Evolutionary conservation across 129 eudicot species (phyloP).

Genomic region (Flaveria trinervia): DNA sequence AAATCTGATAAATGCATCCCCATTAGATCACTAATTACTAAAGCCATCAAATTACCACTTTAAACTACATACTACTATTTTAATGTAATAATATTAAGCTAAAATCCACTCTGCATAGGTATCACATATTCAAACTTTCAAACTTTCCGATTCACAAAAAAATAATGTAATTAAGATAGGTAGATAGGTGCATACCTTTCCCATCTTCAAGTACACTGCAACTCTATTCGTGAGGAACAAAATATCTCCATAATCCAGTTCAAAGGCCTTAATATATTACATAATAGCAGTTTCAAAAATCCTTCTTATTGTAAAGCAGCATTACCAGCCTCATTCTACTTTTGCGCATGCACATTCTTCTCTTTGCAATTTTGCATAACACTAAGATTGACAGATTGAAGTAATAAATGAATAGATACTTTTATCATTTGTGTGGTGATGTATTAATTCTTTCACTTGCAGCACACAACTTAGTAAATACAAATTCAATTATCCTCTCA

Average conservation of each 20-base stretch:
- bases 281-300: slow-evolving; percentile 74
- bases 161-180: neutral
- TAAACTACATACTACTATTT: neutral
- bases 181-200: slow-evolving; percentile 53
- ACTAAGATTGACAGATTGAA: too few relatives aligned
- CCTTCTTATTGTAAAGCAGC: slow-evolving; percentile 96
- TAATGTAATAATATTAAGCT: neutral
- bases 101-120: neutral
- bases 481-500: too few relatives aligned
- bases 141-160: neutral
- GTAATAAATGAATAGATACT: too few relatives aligned
- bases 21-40: neutral
- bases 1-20: neutral
- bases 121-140: neutral
- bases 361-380: slow-evolving; percentile 43
- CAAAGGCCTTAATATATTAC: slow-evolving; percentile 65
- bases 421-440: too few relatives aligned
- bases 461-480: too few relatives aligned
- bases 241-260: slow-evolving; percentile 78
- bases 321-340: slow-evolving; percentile 92
- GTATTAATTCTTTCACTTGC: too few relatives aligned
- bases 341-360: slow-evolving; percentile 63
- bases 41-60: neutral
- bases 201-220: slow-evolving; percentile 96
- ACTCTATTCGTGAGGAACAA: slow-evolving; percentile 87